Conservation (phyloP, 345 rosid species). For the Citrus reticulata region DNA sequence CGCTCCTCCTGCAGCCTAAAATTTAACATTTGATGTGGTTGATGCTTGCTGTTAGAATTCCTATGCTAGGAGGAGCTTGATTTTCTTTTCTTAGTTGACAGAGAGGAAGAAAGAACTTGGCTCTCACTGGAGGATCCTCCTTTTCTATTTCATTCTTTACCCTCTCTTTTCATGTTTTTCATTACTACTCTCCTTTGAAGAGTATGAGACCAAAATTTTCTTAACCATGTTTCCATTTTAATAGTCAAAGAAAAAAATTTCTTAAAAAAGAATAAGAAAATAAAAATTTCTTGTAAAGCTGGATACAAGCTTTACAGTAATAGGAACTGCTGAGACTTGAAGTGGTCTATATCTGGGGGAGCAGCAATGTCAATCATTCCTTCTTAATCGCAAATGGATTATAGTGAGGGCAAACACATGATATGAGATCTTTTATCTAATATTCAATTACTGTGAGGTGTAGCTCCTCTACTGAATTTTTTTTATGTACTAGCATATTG, state of each 20-base stretch:
- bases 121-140: background rate
- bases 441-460: background rate
- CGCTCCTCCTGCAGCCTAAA: background rate
- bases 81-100: background rate
- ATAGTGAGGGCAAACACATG: background rate
- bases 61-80: background rate
- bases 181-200: background rate
- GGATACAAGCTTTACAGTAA: background rate
- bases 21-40: background rate
- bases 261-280: background rate
- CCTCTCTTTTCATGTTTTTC: background rate
- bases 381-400: background rate
- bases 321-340: background rate
- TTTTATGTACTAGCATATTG: background rate
- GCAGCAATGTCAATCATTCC: background rate
- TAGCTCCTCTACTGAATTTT: background rate
- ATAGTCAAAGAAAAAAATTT: background rate
- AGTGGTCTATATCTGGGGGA: background rate
- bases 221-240: background rate
- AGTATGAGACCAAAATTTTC: background rate
- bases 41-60: background rate
- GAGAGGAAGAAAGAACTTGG: background rate
- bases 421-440: background rate
- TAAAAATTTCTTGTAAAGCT: background rate
- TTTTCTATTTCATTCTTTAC: background rate